Base-by-base conservation (phyloP, 768 basidiomycete genomes). In the Calocera cornea region DNA sequence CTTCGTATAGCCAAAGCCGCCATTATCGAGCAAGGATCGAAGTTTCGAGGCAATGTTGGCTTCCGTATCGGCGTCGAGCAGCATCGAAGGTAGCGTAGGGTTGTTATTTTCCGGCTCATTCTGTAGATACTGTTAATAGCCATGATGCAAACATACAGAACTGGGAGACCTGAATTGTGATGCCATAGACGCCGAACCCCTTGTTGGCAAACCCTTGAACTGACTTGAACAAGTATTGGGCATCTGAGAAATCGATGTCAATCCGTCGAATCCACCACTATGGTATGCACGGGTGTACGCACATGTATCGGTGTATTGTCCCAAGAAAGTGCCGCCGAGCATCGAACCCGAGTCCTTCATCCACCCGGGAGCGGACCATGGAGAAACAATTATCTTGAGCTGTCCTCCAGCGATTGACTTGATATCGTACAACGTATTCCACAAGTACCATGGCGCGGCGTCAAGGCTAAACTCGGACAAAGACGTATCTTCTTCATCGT, bases 141-240 rank as follows among this genome's bases (percentile, higher is more conserved):
- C n/a, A n/a, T n/a, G n/a, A n/a, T n/a, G n/a, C n/a, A n/a, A n/a
- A n/a, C n/a, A n/a, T n/a, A n/a, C n/a, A n/a, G n/a, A n/a, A n/a
- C n/a, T n/a, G n/a, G n/a, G n/a, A 22, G 47, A 80, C 81, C 78
- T 82, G 80, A 47, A 87, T 84, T 0, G 81, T 79, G 49, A 91
- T 82, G 0, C 87, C 87, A 68, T 86, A 89, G 16, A 85, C 72
- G 0, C 76, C 72, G 64, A 88, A 81, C 0, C 87, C 87, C 71
- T 88, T 76, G 68, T 69, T 80, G 65, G 81, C 77, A 75, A 88
- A 88, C 1, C 86, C 88, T 72, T 89, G 87, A 14, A 90, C 79
- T 22, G 83, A 79, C 75, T 89, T 90, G 27, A 90, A 75, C 12
- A 90, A 82, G 73, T 91, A 90, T 17, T 80, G 84, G 0, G 88